Base-by-base conservation (phyloP, 208 protist species). In the Lotmaria passim region DNA sequence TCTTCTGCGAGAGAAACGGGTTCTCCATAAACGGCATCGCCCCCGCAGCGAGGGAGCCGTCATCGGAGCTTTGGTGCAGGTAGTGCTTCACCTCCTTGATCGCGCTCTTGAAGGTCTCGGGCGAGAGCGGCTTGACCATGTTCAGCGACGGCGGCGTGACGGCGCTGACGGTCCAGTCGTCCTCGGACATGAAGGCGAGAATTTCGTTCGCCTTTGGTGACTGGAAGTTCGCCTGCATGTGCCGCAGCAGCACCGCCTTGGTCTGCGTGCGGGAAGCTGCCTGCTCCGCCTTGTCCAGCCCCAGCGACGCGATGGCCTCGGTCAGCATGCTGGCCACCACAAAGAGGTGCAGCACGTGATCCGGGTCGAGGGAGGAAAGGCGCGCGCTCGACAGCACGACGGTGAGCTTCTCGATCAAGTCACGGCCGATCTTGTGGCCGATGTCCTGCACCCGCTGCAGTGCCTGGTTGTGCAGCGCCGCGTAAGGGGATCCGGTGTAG, bases 291-390 rank as follows among this genome's bases (percentile, higher is more conserved):
- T 81, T 81, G 43, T 83, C 71, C 15, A 91, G 58, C 5, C 90
- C 90, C 7, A 93, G 60, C 0, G 63, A 75, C 7, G 68, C 68
- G 31, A 81, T 52, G 7, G 77, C 82, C 62, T 93, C 88, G 11
- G 90, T 75, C 17, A 93, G 75, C 78, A 94, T 87, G 64, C 85
- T 81, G n/a, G 87, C 58, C 19, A 94, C 79, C 36, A 90, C 82
- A 56, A 94, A 94, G 21, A 91, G 56, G 60, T 96, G 91, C 73
- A 96, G 69, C 46, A 89, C 84, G 28, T 69, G 84, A 61, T 92
- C 88, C 14, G 88, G 44, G 65, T 91, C 86, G 36, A 91, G 65
- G 12, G 56, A 58, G 36, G 67, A 31, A 23, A 92, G 73, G 1
- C 68, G 76, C 28, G 73, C 69, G 63, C 75, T 75, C 10, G 79